Conservation (phyloP, 1,284 basidiomycete species). For the Sporisorium iseilematis-ciliati region DNA sequence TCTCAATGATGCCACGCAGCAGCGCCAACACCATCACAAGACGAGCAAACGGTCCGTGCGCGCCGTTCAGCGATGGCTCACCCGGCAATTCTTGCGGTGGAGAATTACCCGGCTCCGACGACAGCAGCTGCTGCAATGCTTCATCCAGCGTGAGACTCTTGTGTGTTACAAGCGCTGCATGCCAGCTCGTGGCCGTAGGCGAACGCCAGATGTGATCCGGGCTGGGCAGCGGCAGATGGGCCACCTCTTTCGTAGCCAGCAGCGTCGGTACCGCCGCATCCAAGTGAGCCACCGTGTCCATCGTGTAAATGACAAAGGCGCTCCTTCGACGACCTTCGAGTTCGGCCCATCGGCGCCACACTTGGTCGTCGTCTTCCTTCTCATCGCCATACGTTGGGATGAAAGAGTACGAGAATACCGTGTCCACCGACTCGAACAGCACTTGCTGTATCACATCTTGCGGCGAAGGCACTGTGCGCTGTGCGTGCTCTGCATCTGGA, state of each 20-base stretch:
- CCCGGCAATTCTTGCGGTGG: constrained; percentile 9
- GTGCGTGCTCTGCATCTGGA: constrained; percentile 40
- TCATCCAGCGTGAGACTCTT: constrained; percentile 53
- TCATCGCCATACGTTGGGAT: constrained; percentile 36
- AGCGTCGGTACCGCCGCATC: constrained; percentile 53
- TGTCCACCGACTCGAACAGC: constrained; percentile 42
- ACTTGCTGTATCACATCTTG: constrained; percentile 46
- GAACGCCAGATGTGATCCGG: constrained; percentile 59
- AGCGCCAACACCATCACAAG: constrained; percentile 57
- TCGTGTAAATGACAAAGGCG: constrained; percentile 52
- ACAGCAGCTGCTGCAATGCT: constrained; percentile 50
- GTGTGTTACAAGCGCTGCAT: constrained; percentile 34
- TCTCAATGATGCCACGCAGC: constrained; percentile 60
- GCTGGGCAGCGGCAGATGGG: constrained; percentile 56
- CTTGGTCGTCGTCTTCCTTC: constrained; percentile 47
- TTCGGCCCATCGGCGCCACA: constrained; percentile 63
- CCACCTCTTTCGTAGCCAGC: constrained; percentile 51
- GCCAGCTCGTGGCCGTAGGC: constrained; percentile 46
- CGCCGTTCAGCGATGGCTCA: constrained; percentile 43
- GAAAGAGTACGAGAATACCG: constrained; percentile 50
- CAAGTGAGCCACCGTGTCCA: constrained; percentile 59
- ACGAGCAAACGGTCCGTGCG: constrained; percentile 60
- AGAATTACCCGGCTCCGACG: constrained; percentile 18
- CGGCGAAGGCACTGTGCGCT: constrained; percentile 23
- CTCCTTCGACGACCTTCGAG: constrained; percentile 57